Evolutionary conservation across 805 yeast species (phyloP).

Genomic region (Ogataea thermomethanolica): DNA sequence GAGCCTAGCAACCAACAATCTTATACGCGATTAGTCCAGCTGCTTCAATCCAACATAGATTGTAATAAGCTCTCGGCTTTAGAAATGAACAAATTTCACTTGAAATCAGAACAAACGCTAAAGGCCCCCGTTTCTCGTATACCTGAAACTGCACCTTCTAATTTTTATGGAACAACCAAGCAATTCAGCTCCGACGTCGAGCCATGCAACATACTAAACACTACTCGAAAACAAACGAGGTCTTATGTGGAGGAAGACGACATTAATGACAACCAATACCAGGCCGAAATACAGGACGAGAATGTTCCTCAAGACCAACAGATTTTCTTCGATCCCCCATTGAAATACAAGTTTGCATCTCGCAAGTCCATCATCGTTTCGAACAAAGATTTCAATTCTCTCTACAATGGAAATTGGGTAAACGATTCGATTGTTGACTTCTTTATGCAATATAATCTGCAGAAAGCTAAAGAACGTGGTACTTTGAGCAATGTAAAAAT

Average conservation of each 20-base stretch:
- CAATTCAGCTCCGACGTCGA: constrained; percentile 9
- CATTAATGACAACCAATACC: constrained; percentile 36
- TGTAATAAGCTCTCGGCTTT: constrained; percentile 10
- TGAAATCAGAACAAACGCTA: constrained; percentile 3
- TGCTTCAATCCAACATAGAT: constrained; percentile 1
- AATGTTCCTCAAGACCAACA: constrained; percentile 30
- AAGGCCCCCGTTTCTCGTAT: background rate
- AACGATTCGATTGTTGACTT: constrained; percentile 89
- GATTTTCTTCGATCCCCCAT: constrained; percentile 31
- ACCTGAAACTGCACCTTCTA: constrained; percentile 8
- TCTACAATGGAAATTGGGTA: constrained; percentile 80
- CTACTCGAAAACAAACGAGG: constrained; percentile 7
- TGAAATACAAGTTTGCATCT: constrained; percentile 52
- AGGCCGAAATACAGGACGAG: constrained; percentile 26
- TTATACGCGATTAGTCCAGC: constrained; percentile 5
- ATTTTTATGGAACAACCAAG: constrained; percentile 12
- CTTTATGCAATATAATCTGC: constrained; percentile 55
- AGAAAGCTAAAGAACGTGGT: constrained; percentile 33
- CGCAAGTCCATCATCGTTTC: constrained; percentile 54
- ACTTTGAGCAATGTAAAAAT: constrained; percentile 38
- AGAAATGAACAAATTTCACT: constrained; percentile 11
- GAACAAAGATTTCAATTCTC: constrained; percentile 71
- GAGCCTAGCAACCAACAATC: constrained; percentile 3
- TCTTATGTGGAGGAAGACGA: background rate
- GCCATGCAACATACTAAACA: constrained; percentile 10